Percentiles rank a stretch among this genome's conserved stretches.
These are phyloP conservation scores for Pseudozyma sp. DNA, from an alignment of 1,284 basidiomycete species.

Conservation along the genomic window DNA sequence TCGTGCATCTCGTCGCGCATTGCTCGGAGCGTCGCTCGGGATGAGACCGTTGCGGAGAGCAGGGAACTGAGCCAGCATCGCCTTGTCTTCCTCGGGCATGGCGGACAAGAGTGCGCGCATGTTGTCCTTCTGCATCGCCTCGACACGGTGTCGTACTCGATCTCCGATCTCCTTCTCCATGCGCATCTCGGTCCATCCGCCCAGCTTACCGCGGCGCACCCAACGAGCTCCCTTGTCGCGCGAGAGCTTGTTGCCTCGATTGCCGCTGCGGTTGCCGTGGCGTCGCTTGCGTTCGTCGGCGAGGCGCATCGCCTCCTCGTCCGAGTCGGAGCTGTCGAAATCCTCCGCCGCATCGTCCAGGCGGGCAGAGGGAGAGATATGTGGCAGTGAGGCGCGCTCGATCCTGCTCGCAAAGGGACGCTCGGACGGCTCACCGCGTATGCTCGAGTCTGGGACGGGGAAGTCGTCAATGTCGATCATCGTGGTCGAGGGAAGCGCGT, in stretches of 20 bases:
- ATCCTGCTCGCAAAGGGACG: conserved; percentile 36
- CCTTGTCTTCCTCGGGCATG: conserved; percentile 48
- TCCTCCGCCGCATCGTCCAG: conserved; percentile 16
- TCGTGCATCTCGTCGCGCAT: conserved; percentile 25
- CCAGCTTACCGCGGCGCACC: conserved; percentile 63
- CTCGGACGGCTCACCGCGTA: conserved; percentile 43
- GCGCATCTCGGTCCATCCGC: conserved; percentile 63
- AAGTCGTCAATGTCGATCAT: conserved; percentile 54
- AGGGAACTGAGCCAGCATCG: conserved; percentile 41
- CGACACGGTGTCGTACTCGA: conserved; percentile 48
- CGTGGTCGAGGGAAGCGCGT: conserved; percentile 23
- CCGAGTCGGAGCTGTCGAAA: conserved; percentile 41
- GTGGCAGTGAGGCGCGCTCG: conserved; percentile 33
- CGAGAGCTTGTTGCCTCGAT: conserved; percentile 66
- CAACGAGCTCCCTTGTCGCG: conserved; percentile 58
- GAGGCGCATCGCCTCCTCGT: conserved; percentile 48
- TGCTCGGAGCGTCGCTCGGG: conserved; percentile 22
- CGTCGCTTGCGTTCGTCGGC: conserved; percentile 44
- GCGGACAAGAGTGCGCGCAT: conserved; percentile 53
- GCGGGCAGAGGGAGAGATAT: conserved; percentile 21
- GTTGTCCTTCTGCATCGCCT: conserved; percentile 58
- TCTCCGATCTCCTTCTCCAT: conserved; percentile 60
- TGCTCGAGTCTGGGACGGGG: conserved; percentile 40
- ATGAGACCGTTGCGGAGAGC: conserved; percentile 35
- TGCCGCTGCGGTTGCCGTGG: conserved; percentile 51